phyloP scores from a whole-genome alignment of 2,329 filamentous ascomycete genomes.

The Trichoderma cornu-damae region DNA sequence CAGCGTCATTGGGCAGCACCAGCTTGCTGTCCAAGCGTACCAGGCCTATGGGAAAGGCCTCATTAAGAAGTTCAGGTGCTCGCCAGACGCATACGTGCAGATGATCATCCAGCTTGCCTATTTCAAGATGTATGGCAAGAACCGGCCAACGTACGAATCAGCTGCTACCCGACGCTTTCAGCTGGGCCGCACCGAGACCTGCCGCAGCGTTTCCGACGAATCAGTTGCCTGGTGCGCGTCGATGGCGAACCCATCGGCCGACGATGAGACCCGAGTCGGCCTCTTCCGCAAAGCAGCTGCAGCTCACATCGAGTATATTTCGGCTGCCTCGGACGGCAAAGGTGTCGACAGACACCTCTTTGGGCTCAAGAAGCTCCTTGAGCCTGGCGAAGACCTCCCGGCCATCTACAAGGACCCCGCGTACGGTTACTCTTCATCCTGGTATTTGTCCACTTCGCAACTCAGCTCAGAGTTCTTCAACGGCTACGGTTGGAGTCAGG shows the following conservation, averaged over 20 bases:
- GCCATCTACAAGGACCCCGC: conserved; percentile 83
- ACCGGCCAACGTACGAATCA: conserved; percentile 95
- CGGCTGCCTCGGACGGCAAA: conserved; percentile 81
- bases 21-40: conserved; percentile 90
- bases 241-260: conserved; percentile 64
- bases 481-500: conserved; percentile 97
- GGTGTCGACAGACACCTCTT: conserved; percentile 97
- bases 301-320: conserved; percentile 85
- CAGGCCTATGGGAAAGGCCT: conserved; percentile 96
- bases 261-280: conserved; percentile 61
- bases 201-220: conserved; percentile 85
- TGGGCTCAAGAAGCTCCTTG: conserved; percentile 84
- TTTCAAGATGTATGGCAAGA: conserved; percentile 98
- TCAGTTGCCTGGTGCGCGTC: conserved; percentile 84
- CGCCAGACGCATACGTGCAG: conserved; percentile 94
- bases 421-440: conserved; percentile 75
- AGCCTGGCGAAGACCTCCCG: conserved; percentile 74
- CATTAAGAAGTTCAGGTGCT: conserved; percentile 99
- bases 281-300: conserved; percentile 78
- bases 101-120: conserved; percentile 98
- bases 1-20: conserved; percentile 76
- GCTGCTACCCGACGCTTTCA: conserved; percentile 94
- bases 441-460: conserved; percentile 87
- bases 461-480: conserved; percentile 97
- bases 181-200: conserved; percentile 92